phyloP scores from a whole-genome alignment of 352 stramenopile species.

The Phytophthora aleatoria region DNA sequence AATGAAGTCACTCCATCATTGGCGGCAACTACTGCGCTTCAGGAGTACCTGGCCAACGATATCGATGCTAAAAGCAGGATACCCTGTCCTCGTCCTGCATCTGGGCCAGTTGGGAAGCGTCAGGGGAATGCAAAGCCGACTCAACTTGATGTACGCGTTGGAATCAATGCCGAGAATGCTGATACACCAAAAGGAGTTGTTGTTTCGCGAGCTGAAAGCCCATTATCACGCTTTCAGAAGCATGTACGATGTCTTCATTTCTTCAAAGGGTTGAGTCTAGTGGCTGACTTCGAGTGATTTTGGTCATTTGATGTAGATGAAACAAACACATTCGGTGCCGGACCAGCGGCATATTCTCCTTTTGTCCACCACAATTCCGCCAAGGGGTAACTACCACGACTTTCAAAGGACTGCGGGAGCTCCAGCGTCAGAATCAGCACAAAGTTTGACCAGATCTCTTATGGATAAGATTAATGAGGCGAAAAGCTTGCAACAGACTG shows the following conservation, averaged over 20 bases:
- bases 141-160: neutral
- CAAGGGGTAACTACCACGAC: no score
- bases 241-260: constrained; percentile 28
- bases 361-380: neutral
- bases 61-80: constrained; percentile 24
- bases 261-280: neutral
- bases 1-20: neutral
- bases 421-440: neutral
- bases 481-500: constrained; percentile 28
- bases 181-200: neutral
- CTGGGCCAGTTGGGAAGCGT: neutral
- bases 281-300: constrained; percentile 12
- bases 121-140: neutral
- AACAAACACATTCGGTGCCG: constrained; percentile 4
- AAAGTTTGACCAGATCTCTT: constrained; percentile 33
- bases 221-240: constrained; percentile 52
- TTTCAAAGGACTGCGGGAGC: no score
- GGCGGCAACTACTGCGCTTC: constrained; percentile 14
- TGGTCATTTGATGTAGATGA: constrained; percentile 8
- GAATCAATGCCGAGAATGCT: neutral
- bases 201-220: constrained; percentile 29
- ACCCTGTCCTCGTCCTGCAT: constrained; percentile 2
- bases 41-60: constrained; percentile 21
- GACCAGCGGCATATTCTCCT: neutral
- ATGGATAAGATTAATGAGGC: constrained; percentile 48